These are phyloP conservation scores for Porphyrellus sp. DNA, from an alignment of 1,284 basidiomycete genomes.

Conservation along the genomic window DNA sequence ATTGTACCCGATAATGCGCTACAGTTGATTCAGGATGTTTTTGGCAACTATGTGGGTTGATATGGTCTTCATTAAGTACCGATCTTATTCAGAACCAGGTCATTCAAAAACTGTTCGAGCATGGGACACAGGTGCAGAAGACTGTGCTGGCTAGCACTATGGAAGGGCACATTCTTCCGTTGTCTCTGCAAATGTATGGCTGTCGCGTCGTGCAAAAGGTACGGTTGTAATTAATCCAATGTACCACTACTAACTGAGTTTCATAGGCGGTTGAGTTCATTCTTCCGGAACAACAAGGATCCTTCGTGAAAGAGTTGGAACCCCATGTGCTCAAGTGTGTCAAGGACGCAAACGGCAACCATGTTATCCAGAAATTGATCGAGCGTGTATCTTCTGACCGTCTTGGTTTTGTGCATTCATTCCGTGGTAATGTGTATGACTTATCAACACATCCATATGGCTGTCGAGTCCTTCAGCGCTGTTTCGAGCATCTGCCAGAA, in stretches of 20 bases:
- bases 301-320: conserved; percentile 79
- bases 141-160: conserved; percentile 70
- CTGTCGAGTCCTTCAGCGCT: conserved; percentile 92
- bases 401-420: conserved; percentile 75
- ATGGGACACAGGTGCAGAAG: conserved; percentile 78
- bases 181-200: conserved; percentile 94
- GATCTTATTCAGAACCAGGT: conserved; percentile 50
- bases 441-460: conserved; percentile 91
- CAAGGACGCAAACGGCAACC: conserved; percentile 93
- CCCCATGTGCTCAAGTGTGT: conserved; percentile 84
- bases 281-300: conserved; percentile 71
- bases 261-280: conserved; percentile 81
- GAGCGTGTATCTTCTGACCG: conserved; percentile 75
- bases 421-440: conserved; percentile 81
- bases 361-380: conserved; percentile 88
- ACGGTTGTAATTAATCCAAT: background rate
- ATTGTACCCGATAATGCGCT: conserved; percentile 77
- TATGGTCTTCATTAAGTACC: background rate
- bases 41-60: conserved; percentile 86
- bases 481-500: conserved; percentile 81
- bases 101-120: conserved; percentile 93
- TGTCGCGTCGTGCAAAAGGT: conserved; percentile 92
- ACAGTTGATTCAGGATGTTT: conserved; percentile 89
- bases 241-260: conserved; percentile 5
- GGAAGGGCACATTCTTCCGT: conserved; percentile 73